Conservation (phyloP, 352 stramenopile genomes). For the Blastocystis sp. region DNA sequence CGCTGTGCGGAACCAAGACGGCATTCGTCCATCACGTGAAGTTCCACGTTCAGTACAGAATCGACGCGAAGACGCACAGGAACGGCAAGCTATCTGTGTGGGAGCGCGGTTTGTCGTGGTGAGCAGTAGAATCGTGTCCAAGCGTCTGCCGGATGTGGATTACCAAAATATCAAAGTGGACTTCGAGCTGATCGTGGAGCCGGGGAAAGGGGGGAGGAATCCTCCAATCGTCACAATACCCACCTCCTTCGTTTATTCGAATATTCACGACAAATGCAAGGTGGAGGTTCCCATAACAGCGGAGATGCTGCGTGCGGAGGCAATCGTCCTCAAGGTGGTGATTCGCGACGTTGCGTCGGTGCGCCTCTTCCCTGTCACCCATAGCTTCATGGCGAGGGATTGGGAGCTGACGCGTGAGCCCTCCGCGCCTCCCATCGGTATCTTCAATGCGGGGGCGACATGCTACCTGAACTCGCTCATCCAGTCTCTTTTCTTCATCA, state of each 20-base stretch:
- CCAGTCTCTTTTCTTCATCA: slow-evolving; percentile 39
- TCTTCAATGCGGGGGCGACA: slow-evolving; percentile 25
- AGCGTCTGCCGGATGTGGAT: background rate
- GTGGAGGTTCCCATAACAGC: background rate
- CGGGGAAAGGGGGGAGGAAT: background rate
- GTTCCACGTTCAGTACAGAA: background rate
- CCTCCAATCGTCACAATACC: background rate
- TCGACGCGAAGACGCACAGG: background rate
- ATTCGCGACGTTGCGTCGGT: background rate
- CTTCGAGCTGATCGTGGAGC: background rate
- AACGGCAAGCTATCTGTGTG: background rate
- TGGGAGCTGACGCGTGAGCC: slow-evolving; percentile 10
- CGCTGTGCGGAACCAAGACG: background rate
- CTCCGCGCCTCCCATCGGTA: background rate
- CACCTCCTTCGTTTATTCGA: background rate
- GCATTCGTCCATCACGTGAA: background rate
- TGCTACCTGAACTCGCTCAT: slow-evolving; percentile 60
- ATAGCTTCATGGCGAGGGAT: background rate
- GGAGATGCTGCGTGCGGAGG: background rate
- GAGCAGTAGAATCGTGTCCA: background rate
- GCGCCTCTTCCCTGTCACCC: background rate
- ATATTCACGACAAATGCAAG: background rate
- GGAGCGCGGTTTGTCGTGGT: background rate
- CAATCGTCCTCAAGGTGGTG: background rate
- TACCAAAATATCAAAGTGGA: background rate